Evolutionary conservation across 805 yeast species (phyloP).

Genomic region (Priceomyces medius): DNA sequence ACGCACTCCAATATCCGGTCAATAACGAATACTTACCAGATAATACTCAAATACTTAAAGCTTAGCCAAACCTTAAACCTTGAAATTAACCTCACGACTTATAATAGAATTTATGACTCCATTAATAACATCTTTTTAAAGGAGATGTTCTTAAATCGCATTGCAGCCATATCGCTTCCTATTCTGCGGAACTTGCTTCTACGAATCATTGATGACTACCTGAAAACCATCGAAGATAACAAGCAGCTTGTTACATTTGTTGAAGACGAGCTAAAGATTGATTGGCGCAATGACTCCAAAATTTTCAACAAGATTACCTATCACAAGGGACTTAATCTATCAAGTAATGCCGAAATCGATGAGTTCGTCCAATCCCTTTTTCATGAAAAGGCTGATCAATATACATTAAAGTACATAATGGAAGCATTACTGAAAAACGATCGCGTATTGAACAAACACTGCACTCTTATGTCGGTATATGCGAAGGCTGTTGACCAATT

Average conservation of each 20-base stretch:
- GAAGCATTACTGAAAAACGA: conserved; percentile 12
- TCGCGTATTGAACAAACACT: conserved; percentile 2
- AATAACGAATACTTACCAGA: conserved; percentile 29
- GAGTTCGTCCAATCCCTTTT: conserved; percentile 2
- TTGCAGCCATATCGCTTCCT: conserved; percentile 32
- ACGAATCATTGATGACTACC: conserved; percentile 35
- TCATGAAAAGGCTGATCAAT: conserved; percentile 5
- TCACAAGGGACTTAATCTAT: conserved; percentile 11
- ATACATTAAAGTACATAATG: conserved; percentile 18
- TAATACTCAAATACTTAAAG: conserved; percentile 30
- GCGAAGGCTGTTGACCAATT: background rate
- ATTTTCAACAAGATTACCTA: conserved; percentile 28
- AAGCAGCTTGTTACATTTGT: conserved; percentile 31
- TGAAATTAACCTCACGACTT: conserved; percentile 33
- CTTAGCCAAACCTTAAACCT: conserved; percentile 25
- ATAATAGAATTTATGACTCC: conserved; percentile 37
- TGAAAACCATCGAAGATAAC: conserved; percentile 24
- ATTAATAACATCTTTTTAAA: conserved; percentile 38
- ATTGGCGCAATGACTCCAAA: conserved; percentile 31
- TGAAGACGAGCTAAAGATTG: conserved; percentile 30
- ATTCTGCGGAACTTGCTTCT: conserved; percentile 29
- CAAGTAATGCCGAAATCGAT: background rate
- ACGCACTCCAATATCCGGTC: conserved; percentile 34
- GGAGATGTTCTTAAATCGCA: conserved; percentile 32
- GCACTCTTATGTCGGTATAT: conserved; percentile 6